These are phyloP conservation scores for Hyphodiscus hymeniophilus DNA, from an alignment of 495 filamentous ascomycete species.

Conservation along the genomic window DNA sequence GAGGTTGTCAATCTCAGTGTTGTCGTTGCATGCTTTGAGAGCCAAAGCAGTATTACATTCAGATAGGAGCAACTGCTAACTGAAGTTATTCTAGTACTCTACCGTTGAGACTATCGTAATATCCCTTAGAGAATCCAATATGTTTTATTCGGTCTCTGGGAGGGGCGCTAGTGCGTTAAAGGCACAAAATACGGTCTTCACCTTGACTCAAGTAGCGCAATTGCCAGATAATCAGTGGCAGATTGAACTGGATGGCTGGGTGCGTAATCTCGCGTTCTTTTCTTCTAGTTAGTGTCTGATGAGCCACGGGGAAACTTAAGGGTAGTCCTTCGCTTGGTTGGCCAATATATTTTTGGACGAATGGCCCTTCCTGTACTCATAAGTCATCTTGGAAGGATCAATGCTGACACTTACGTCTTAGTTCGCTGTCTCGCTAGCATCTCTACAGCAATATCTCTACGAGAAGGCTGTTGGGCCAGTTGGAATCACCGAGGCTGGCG, in stretches of 20 bases:
- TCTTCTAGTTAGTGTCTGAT: too few species aligned
- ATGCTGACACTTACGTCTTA: too few species aligned
- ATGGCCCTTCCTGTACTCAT: too few species aligned
- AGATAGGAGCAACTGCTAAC: too few species aligned
- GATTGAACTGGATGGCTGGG: slow-evolving; percentile 10
- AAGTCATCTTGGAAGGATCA: too few species aligned
- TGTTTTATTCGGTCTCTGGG: slow-evolving; percentile 1
- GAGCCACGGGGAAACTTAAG: too few species aligned
- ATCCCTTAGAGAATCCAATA: background rate
- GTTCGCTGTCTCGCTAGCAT: slow-evolving; percentile 9
- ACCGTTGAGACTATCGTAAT: background rate
- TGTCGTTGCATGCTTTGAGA: too few species aligned
- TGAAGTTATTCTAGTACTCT: background rate
- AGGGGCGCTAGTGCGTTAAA: slow-evolving; percentile 1
- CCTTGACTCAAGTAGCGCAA: background rate
- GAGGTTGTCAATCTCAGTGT: too few species aligned
- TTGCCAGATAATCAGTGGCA: slow-evolving; percentile 16
- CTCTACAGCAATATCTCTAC: slow-evolving; percentile 5
- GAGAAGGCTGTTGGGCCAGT: slow-evolving; percentile 15
- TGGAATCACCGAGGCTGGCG: slow-evolving; percentile 2
- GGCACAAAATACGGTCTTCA: slow-evolving; percentile 6
- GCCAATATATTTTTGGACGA: too few species aligned
- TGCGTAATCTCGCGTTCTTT: too few species aligned
- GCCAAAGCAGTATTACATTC: too few species aligned
- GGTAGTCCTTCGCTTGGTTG: too few species aligned